Base-by-base conservation (phyloP, 2,329 filamentous ascomycete genomes). In the Botrytis squamosa region DNA sequence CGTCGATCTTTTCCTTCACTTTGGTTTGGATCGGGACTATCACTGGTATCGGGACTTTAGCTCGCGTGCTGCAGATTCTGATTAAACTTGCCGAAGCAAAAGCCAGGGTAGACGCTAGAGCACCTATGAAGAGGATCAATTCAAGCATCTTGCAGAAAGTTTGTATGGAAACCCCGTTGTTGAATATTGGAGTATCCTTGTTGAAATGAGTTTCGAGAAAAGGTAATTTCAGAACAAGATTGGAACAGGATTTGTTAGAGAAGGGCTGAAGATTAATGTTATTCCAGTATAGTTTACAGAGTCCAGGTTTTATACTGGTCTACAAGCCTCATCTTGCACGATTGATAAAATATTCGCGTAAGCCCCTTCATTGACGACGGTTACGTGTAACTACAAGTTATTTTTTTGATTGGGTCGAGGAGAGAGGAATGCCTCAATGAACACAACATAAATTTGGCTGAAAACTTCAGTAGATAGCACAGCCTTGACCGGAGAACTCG, bases 31-130 rank as follows among this genome's bases (percentile, higher is more conserved):
- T 44, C 20, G 62, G 44, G 14, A 44, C 22, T 49, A 40, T 33
- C 36, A 65, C 36, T 42, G 70, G 44, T 14, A 25, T 16, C 12
- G 44, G n/a, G 2, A 55, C n/a, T 40, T 40, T 25, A 18, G n/a
- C 25, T 18, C 70, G 59, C n/a, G 42, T 65, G 57, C 7, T 65
- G 22, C 18, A 55, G 12, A 49, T 40, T 16, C 46, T 60, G 29
- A 65, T 65, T 4, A 71, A 29, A n/a, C n/a, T 8, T 65, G 44
- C 57, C 12, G 42, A 65, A 33, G 60, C 46, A 40, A 55, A 52
- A n/a, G 59, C 69, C n/a, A 71, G 20, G 25, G 46, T 64, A 25
- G 46, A 65, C 3, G 70, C 70, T 65, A 71, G 22, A 33, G 44
- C 70, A 25, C 59, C 44, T 12, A 71, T 40, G 6, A 65, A 42